These are phyloP conservation scores for Solanum commersonii DNA, from an alignment of 257 asterid genomes.

Conservation along the genomic window DNA sequence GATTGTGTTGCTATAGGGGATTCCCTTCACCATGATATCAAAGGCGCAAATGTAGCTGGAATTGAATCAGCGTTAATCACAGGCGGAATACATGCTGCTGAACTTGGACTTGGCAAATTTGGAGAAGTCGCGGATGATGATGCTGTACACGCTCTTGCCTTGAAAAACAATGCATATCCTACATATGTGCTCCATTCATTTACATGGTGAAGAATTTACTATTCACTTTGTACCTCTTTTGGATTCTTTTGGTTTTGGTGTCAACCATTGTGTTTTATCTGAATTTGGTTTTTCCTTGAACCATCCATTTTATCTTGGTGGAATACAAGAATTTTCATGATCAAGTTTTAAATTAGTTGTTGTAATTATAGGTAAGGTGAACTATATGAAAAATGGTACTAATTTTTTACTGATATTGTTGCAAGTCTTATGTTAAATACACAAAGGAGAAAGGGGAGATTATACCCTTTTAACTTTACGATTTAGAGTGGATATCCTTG, in stretches of 20 bases:
- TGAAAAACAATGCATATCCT: slow-evolving; percentile 57
- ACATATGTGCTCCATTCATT: slow-evolving; percentile 72
- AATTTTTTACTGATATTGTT: background rate
- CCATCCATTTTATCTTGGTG: background rate
- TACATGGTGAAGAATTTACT: slow-evolving; percentile 44
- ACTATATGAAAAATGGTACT: background rate
- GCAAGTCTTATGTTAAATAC: background rate
- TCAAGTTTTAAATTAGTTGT: background rate
- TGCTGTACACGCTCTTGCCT: slow-evolving; percentile 48
- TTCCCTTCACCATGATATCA: slow-evolving; percentile 93
- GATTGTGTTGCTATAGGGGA: slow-evolving; percentile 90
- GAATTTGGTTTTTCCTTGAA: background rate
- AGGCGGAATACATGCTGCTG: slow-evolving; percentile 76
- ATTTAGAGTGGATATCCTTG: background rate
- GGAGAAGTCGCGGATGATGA: slow-evolving; percentile 59
- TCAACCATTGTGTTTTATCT: background rate
- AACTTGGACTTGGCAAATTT: slow-evolving; percentile 59
- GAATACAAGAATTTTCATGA: background rate
- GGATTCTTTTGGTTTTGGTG: background rate
- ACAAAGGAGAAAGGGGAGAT: background rate
- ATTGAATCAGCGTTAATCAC: slow-evolving; percentile 59
- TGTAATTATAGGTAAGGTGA: background rate
- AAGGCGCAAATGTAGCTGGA: slow-evolving; percentile 77
- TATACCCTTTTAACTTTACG: background rate
- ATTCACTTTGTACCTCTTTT: background rate